Base-by-base conservation (phyloP, 139 green algal genomes). In the Tetraselmis chui region DNA sequence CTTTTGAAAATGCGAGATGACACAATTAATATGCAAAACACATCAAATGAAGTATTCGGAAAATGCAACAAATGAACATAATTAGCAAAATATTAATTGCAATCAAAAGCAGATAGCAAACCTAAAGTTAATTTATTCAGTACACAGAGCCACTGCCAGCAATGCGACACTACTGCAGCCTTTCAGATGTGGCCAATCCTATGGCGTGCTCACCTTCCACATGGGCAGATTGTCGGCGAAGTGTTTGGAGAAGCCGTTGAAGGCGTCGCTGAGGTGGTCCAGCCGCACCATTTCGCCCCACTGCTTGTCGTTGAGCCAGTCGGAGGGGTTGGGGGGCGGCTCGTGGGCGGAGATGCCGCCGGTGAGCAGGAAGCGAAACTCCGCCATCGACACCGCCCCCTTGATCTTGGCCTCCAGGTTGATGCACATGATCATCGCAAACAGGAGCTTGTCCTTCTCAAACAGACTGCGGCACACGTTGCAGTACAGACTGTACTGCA, bases 401-500 rank as follows among this genome's bases (percentile, higher is more conserved):
- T 89, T 78, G 74, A 92, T 91, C 76, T 92, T 82, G 1, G 88
- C 84, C 74, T 87, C 89, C 30, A 91, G 81, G 79, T 82, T 30
- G 28, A 89, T 85, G 31, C 84, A 87, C 59, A 95, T 88, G 30
- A 86, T 78, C 84, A 95, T 90, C 78, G 84, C 84, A 79, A 95
- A 94, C 26, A 96, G 90, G 76, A 96, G 89, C 91, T 96, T 96
- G 91, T 96, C 90, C 84, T 94, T 94, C 86, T 94, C 92, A 84
- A 96, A 96, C 29, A 96, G 85, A 22, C 86, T 92, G 30, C 93
- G 90, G 88, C 86, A 89, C 22, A 90, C 59, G 45, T 86, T 85
- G 31, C 77, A 80, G 84, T 89, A 90, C 24, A 90, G 79, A 22
- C 74, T 80, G 78, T 86, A 86, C 28, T 93, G 88, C 29, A 97